These are phyloP conservation scores for Agarophyton chilense DNA, from an alignment of 23 red algal species.

Conservation along the genomic window DNA sequence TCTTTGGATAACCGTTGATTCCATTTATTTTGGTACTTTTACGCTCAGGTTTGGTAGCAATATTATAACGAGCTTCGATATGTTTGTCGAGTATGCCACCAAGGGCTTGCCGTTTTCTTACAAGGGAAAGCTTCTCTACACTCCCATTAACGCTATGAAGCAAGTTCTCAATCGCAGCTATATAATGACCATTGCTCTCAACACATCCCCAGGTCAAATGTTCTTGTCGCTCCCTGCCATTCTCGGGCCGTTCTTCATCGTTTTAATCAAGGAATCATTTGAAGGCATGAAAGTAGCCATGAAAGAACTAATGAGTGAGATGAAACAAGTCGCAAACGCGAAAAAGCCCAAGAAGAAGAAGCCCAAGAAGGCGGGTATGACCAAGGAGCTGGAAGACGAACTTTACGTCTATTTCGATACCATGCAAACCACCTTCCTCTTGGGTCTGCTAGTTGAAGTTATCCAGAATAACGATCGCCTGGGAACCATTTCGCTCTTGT, in stretches of 20 bases:
- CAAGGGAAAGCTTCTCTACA: slow-evolving; percentile 72
- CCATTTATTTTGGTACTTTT: slow-evolving; percentile 68
- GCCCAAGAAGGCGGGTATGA: slow-evolving; percentile 54
- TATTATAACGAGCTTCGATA: slow-evolving; percentile 55
- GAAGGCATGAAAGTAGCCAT: slow-evolving; percentile 66
- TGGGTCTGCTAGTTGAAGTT: slow-evolving; percentile 74
- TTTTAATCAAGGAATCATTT: slow-evolving; percentile 53
- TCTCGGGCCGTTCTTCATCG: slow-evolving; percentile 72
- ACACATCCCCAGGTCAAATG: slow-evolving; percentile 79
- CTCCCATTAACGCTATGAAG: slow-evolving; percentile 65
- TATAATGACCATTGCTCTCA: slow-evolving; percentile 6
- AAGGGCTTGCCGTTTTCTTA: slow-evolving; percentile 60
- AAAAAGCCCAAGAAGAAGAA: slow-evolving; percentile 66
- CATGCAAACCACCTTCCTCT: slow-evolving; percentile 75
- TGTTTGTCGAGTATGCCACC: slow-evolving; percentile 53
- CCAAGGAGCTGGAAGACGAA: slow-evolving; percentile 79
- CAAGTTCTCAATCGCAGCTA: slow-evolving; percentile 42
- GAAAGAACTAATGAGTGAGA: slow-evolving; percentile 74
- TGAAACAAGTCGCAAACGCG: slow-evolving; percentile 69
- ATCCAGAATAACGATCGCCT: slow-evolving; percentile 68
- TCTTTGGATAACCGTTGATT: slow-evolving; percentile 70
- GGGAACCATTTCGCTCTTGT: slow-evolving; percentile 57
- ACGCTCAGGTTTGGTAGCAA: slow-evolving; percentile 57
- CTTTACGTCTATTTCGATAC: slow-evolving; percentile 72
- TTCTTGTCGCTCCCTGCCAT: slow-evolving; percentile 71